Base-by-base conservation (phyloP, 345 rosid species). In the Balakata baccata region DNA sequence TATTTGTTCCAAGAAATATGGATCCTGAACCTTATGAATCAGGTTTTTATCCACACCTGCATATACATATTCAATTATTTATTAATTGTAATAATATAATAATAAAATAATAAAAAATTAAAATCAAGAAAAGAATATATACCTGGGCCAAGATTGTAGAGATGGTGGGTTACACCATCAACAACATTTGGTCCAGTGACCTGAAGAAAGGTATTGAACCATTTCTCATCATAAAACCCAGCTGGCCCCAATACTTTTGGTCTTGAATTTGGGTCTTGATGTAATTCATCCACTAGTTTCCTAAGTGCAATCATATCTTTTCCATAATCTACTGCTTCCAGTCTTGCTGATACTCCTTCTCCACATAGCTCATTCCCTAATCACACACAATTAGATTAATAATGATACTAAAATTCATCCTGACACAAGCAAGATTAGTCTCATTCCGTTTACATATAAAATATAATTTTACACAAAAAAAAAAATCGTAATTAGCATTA, bases 121-220 rank as follows among this genome's bases (percentile, higher is more conserved):
- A 17, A 16, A 52, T 3, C 6, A 52, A 52, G 14, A 7, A 14
- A 62, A 11, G 16, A 61, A 16, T 7, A 17, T 6, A 4, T 65
- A 79, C 90, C 91, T 74, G 87, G 52, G 11, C 92, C 92, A 11
- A 90, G 85, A 41, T 90, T 87, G 75, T 90, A 90, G 23, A 85
- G 81, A 74, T 90, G 96, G 73, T 88, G 92, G 25, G 89, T 85
- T 9, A 81, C 50, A 54, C 84, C 89, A 74, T 84, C 88, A 3
- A 87, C 80, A 47, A 81, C 85, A 29, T 86, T 73, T 10, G 74
- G 82, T 16, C 91, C 92, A 3, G 87, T 64, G 39, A 17, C 70
- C 71, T 76, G 43, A 10, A 88, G 78, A 49, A 83, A 82, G 29
- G 74, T 79, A 1, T 54, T 41, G 53, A 87, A 88, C 95, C 92